Evolutionary conservation across 208 protist genomes (phyloP).

Genomic region (Leishmania lainsoni): DNA sequence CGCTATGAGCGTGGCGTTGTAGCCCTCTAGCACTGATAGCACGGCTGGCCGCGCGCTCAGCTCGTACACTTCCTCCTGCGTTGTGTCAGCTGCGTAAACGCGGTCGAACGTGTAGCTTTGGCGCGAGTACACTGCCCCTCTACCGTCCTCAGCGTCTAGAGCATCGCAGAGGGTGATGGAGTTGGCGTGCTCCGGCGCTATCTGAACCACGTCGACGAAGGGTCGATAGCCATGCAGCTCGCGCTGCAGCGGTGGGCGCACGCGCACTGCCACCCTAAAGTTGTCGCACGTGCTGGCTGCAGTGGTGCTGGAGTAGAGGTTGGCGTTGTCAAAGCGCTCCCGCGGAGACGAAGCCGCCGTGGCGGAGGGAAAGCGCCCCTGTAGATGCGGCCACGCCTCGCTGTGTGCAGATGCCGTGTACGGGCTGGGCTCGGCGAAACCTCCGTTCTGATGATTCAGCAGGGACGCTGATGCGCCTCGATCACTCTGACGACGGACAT

Average conservation of each 20-base stretch:
- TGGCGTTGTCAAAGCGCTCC: conserved; percentile 32
- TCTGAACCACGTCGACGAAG: conserved; percentile 72
- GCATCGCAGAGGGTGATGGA: conserved; percentile 79
- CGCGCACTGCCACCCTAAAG: conserved; percentile 88
- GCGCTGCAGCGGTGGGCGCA: conserved; percentile 80
- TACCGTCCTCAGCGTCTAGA: conserved; percentile 60
- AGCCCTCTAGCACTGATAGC: conserved; percentile 74
- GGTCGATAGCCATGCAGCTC: conserved; percentile 72
- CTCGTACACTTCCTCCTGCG: conserved; percentile 81
- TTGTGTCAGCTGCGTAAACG: conserved; percentile 48
- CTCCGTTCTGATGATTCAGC: conserved; percentile 18
- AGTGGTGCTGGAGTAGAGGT: conserved; percentile 26
- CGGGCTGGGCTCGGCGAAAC: conserved; percentile 20
- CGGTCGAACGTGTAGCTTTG: conserved; percentile 84
- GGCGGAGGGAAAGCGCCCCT: neutral
- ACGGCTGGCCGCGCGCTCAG: conserved; percentile 70
- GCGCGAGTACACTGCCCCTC: conserved; percentile 61
- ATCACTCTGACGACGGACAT: conserved; percentile 9
- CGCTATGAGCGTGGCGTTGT: conserved; percentile 88
- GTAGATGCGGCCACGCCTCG: neutral
- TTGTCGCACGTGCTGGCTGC: conserved; percentile 37
- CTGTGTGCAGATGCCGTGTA: conserved; percentile 22
- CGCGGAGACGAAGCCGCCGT: conserved; percentile 12
- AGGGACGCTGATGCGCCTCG: conserved; percentile 12
- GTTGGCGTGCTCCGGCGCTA: conserved; percentile 41